A percentile compares a stretch with the other conserved stretches of the same genome.
These are phyloP conservation scores for Taphrina betulina DNA, from an alignment of 1,139 yeast species.

Conservation along the genomic window DNA sequence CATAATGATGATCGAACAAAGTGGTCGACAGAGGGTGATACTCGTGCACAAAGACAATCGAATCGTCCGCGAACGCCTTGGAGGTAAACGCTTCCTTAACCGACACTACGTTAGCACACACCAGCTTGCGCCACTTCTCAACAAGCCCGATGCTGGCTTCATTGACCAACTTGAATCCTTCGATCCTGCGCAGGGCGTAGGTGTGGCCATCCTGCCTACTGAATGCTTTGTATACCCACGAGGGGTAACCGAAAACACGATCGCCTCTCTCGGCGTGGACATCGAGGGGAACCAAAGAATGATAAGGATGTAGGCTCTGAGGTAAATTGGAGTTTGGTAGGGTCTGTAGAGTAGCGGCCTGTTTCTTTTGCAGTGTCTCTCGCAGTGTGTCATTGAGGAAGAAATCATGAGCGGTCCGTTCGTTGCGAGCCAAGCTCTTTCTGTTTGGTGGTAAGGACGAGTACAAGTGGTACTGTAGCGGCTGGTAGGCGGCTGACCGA, in stretches of 20 bases:
- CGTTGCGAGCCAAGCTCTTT: constrained; percentile 61
- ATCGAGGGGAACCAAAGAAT: constrained; percentile 83
- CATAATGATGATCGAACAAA: constrained; percentile 57
- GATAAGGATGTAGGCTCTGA: constrained; percentile 75
- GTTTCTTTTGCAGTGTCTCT: constrained; percentile 67
- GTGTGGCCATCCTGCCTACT: constrained; percentile 76
- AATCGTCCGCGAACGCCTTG: constrained; percentile 76
- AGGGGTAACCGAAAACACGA: constrained; percentile 60
- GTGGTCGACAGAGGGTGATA: constrained; percentile 46
- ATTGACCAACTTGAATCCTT: constrained; percentile 58
- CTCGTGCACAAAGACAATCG: constrained; percentile 39
- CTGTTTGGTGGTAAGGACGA: constrained; percentile 88
- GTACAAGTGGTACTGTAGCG: constrained; percentile 81
- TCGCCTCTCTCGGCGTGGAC: constrained; percentile 55
- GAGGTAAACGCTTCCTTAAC: constrained; percentile 83
- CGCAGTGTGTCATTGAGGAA: constrained; percentile 74
- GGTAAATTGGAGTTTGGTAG: constrained; percentile 66
- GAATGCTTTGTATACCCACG: constrained; percentile 73
- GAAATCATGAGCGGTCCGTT: constrained; percentile 64
- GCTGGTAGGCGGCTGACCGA: constrained; percentile 43
- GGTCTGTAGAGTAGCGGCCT: constrained; percentile 77
- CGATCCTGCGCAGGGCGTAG: constrained; percentile 73
- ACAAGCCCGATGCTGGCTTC: constrained; percentile 57
- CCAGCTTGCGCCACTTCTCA: constrained; percentile 55
- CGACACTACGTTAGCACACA: constrained; percentile 61